Evolutionary conservation across 2,329 filamentous ascomycete species (phyloP), one percentile per base, ranked within the genome.

Genomic region (Claviceps digitariae): DNA sequence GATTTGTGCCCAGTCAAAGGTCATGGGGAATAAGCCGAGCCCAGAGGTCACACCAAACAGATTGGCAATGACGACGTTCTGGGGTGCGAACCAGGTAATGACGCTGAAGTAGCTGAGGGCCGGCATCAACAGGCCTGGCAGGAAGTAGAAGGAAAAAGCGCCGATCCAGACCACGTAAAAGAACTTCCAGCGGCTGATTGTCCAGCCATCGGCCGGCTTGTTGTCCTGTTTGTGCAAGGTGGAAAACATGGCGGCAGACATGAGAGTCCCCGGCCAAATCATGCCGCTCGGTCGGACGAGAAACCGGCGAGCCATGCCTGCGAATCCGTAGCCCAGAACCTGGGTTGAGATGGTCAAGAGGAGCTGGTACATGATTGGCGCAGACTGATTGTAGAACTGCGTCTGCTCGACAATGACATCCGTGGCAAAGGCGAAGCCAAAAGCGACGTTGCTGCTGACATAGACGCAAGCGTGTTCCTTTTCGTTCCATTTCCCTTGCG

Each of bases 401-500:
- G 87, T 88, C 71, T 94, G 89, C 66, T 94, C 88, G 52, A 94
- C 87, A 60, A 95, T 93, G 55, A 93, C 85, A 70, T 93, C 87
- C 29, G 88, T 93, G 8, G 87, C 87, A 68, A 93, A 93, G 27
- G 88, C 87, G 68, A 93, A 93, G 2, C 87, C 88, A 65, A 93
- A 93, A 21, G 87, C 89, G 44, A 93, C 87, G 64, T 93, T 93
- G 69, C 87, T 91, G 73, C 85, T 89, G 60, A 93, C 88, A 61
- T 93, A 93, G 51, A 93, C 87, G 64, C 87, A 93, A 44, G 84
- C 87, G 66, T 93, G 88, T 66, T 93, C 87, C 66, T 93, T 93
- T 64, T 90, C 84, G 63, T 93, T 93, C 88, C 88, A 93, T 38
- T 72, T 76, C 3, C 87, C 87, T 67, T 91, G 87, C 1, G 82